These are phyloP conservation scores for Trypanosoma rangeli DNA, from an alignment of 208 protist genomes.

Conservation along the genomic window DNA sequence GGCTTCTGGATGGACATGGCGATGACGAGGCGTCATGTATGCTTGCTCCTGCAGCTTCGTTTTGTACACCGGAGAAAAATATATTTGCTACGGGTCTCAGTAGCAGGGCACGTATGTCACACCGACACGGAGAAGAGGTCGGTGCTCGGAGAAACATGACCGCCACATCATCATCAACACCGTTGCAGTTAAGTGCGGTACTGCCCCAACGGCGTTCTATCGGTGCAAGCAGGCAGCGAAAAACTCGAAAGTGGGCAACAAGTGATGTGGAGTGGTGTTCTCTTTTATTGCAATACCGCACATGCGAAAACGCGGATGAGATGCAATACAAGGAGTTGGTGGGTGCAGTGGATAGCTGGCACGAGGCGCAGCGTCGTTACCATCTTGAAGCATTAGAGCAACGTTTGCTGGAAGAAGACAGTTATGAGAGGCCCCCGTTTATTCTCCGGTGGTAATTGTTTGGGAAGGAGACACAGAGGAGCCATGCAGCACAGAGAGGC, in stretches of 20 bases:
- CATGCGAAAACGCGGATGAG: constrained; percentile 21
- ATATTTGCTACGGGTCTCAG: constrained; percentile 6
- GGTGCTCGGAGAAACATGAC: not conserved
- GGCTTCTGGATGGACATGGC: not conserved
- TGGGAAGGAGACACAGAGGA: not conserved
- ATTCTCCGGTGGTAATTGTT: constrained; percentile 24
- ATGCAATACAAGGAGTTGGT: constrained; percentile 18
- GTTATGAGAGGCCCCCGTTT: constrained; percentile 8
- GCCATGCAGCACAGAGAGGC: not conserved
- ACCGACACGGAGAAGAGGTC: not conserved
- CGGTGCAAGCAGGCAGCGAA: not conserved
- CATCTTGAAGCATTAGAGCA: constrained; percentile 14
- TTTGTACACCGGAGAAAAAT: constrained; percentile 17
- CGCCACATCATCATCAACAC: not conserved
- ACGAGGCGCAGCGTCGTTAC: constrained; percentile 8
- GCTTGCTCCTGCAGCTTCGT: not conserved
- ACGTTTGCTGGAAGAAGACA: constrained; percentile 11
- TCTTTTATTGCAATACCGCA: constrained; percentile 11
- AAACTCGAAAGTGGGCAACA: not conserved
- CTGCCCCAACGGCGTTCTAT: not conserved
- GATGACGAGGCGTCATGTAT: not conserved
- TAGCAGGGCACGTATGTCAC: not conserved
- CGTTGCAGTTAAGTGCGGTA: not conserved
- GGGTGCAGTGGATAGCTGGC: constrained; percentile 8
- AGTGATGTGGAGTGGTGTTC: constrained; percentile 11